Percentiles rank a stretch among this genome's conserved stretches.
Evolutionary conservation across 1,139 yeast species (phyloP).

Genomic region (Geotrichum citri-aurantii): DNA sequence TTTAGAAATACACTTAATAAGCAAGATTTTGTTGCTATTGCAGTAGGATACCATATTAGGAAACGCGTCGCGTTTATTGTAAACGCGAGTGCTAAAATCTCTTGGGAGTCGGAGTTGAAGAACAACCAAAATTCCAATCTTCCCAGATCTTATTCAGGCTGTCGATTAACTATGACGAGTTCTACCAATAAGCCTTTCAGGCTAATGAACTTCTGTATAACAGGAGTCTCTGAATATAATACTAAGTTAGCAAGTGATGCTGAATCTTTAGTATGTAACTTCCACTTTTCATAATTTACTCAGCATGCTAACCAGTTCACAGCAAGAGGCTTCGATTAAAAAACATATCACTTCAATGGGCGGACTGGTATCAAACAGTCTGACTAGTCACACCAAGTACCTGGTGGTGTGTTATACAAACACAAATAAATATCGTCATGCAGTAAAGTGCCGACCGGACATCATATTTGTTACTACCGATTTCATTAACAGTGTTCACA

Average conservation of each 20-base stretch:
- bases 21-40: neutral
- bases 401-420: constrained; percentile 58
- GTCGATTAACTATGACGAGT: neutral
- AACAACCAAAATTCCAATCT: neutral
- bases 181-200: constrained; percentile 11
- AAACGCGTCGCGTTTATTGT: neutral
- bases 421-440: constrained; percentile 63
- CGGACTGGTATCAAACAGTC: constrained; percentile 53
- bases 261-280: constrained; percentile 5
- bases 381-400: constrained; percentile 62
- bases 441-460: constrained; percentile 55
- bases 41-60: neutral
- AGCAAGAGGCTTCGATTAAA: neutral
- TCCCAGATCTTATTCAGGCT: neutral
- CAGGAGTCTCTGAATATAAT: constrained; percentile 16
- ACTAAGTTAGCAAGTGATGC: neutral
- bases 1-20: neutral
- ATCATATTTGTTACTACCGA: constrained; percentile 50
- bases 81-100: neutral
- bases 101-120: neutral
- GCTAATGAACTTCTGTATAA: constrained; percentile 16
- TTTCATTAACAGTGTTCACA: constrained; percentile 43
- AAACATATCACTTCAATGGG: constrained; percentile 44
- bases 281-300: neutral
- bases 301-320: neutral